Evolutionary conservation across 768 basidiomycete species (phyloP).

Genomic region (Wakefieldia striispora): DNA sequence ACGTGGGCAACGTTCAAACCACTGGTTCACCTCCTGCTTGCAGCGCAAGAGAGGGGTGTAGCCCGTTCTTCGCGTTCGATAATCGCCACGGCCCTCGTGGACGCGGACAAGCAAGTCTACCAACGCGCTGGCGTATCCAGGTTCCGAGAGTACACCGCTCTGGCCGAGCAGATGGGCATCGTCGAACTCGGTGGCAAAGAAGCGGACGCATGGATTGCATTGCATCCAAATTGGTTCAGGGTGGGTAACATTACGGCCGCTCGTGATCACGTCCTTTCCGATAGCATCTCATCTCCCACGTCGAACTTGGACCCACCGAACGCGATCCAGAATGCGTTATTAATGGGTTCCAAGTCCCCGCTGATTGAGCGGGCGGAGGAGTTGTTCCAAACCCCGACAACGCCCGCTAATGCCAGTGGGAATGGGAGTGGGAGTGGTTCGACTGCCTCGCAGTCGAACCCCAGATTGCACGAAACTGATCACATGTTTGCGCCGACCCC

Average conservation of each 20-base stretch:
- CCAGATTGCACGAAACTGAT: not conserved
- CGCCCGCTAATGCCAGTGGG: too few species aligned
- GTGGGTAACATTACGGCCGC: not conserved
- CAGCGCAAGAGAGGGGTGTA: constrained; percentile 29
- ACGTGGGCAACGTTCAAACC: constrained; percentile 31
- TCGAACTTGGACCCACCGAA: constrained; percentile 8
- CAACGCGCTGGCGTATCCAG: constrained; percentile 23
- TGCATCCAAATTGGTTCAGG: constrained; percentile 26
- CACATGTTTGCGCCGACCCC: not conserved
- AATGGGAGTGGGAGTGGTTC: not conserved
- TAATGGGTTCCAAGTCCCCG: constrained; percentile 6
- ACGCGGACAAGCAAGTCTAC: constrained; percentile 26
- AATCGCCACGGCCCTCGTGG: constrained; percentile 35
- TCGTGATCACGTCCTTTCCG: not conserved
- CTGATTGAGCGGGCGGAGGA: constrained; percentile 2
- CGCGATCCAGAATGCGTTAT: constrained; percentile 4
- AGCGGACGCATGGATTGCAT: constrained; percentile 25
- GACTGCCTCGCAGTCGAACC: not conserved
- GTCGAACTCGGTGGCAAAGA: constrained; percentile 21
- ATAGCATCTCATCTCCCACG: constrained; percentile 12
- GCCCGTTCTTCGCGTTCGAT: constrained; percentile 37
- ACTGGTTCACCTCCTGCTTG: constrained; percentile 23
- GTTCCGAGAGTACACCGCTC: constrained; percentile 26
- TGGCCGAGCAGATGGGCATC: constrained; percentile 28
- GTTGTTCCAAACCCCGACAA: not conserved